Percentiles rank a stretch among this genome's conserved stretches.
phyloP scores from a whole-genome alignment of 768 basidiomycete genomes.

The Exsudoporus frostii region DNA sequence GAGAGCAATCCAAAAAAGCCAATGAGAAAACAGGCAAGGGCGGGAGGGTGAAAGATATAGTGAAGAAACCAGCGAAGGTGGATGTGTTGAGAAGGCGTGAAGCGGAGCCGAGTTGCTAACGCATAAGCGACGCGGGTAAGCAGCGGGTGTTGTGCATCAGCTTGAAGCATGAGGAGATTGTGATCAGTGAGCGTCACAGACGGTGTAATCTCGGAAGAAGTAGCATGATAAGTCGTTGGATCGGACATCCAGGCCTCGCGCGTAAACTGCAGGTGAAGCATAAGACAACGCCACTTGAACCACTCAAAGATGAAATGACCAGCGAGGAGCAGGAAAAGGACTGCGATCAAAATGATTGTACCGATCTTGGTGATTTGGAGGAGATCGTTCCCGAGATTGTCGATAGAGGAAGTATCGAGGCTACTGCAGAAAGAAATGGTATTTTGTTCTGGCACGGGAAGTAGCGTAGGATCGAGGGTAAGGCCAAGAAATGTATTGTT shows the following conservation, averaged over 20 bases:
- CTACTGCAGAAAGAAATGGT: constrained; percentile 70
- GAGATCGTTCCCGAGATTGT: constrained; percentile 80
- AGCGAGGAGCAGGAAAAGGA: constrained; percentile 70
- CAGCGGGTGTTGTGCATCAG: constrained; percentile 68
- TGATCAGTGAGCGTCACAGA: constrained; percentile 64
- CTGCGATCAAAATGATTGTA: constrained; percentile 64
- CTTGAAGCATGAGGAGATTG: constrained; percentile 74
- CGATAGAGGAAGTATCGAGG: constrained; percentile 81
- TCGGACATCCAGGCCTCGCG: constrained; percentile 77
- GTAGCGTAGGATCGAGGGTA: constrained; percentile 62
- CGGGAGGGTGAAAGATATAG: constrained; percentile 90
- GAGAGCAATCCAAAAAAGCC: constrained; percentile 88
- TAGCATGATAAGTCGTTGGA: constrained; percentile 52
- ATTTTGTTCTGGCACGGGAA: constrained; percentile 75
- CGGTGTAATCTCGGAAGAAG: constrained; percentile 36
- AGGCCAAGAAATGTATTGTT: constrained; percentile 80
- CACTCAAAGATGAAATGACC: constrained; percentile 78
- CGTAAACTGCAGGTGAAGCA: constrained; percentile 60
- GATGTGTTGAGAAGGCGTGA: constrained; percentile 60
- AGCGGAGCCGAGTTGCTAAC: constrained; percentile 46
- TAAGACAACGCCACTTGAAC: constrained; percentile 81
- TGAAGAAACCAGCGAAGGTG: constrained; percentile 85
- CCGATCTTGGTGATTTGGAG: constrained; percentile 78
- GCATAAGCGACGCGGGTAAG: constrained; percentile 61
- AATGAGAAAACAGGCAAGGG: constrained; percentile 86